Base-by-base conservation (phyloP, 352 stramenopile genomes). In the Pilasporangium apinafurcum region DNA sequence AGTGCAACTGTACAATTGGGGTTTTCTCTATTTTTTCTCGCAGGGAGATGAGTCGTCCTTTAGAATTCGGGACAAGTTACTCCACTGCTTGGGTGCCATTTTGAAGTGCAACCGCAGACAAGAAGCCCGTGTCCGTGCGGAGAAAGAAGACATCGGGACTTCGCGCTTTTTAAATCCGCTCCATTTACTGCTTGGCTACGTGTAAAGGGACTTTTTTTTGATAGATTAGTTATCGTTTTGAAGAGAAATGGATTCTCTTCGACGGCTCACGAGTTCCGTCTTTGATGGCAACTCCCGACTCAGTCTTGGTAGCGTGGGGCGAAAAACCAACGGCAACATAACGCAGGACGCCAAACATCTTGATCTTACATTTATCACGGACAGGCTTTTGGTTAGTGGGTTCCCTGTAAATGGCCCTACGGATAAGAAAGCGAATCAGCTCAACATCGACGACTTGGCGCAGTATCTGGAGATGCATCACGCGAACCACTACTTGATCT, bases 231-330 rank as follows among this genome's bases (percentile, higher is more conserved):
- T n/a, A n/a, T 22, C 35, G 18, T 17, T n/a, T n/a, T n/a, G n/a
- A n/a, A n/a, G n/a, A n/a, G n/a, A n/a, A 22, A 88, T 89, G 76
- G 76, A 89, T 33, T 86, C 76, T 8, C 52, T 89, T n/a, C 70
- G 76, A 3, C 67, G 73, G 6, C 69, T 89, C 29, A 86, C 76
- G 34, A 88, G 68, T 58, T 86, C 69, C 40, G 63, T 89, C 37
- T 76, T 85, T 20, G 71, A 86, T 28, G 44, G 56, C 42, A 51
- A 62, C 14, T 51, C 53, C 10, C 61, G 63, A 5, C 45, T 63
- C 14, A n/a, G n/a, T n/a, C n/a, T n/a, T n/a, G 55, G 50, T 7
- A 59, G 67, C 26, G 48, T 62, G n/a, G 58, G 67, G 12, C 65
- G 71, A 26, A 52, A 49, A 10, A 71, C 63, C 28, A 57, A 63